Evolutionary conservation across 202 grass and related monocot species (phyloP).

Genomic region (Eragrostis tef): DNA sequence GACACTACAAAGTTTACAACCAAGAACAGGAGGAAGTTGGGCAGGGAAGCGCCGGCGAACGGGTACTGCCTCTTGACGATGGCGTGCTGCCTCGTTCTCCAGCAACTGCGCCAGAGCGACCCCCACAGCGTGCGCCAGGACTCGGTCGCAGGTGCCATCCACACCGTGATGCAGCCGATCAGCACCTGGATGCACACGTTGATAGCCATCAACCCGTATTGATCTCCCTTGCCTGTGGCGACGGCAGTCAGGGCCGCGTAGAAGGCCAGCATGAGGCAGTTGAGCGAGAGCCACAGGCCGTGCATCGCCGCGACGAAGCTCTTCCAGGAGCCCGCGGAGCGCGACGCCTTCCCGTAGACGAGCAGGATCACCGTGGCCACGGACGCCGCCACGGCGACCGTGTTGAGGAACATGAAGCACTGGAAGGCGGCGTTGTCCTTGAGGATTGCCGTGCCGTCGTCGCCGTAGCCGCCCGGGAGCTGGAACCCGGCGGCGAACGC

Average conservation of each 20-base stretch:
- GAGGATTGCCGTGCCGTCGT: neutral
- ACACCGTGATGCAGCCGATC: fast-evolving
- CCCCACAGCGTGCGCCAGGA: neutral
- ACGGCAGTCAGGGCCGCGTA: neutral
- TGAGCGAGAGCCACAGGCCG: neutral
- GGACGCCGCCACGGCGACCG: neutral
- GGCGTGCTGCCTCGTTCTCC: too few species aligned
- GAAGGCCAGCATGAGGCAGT: neutral
- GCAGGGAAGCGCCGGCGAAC: neutral
- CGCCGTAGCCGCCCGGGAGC: neutral
- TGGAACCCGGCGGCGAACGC: constrained; percentile 17
- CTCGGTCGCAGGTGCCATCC: neutral
- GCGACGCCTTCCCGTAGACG: neutral
- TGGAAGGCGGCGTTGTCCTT: neutral
- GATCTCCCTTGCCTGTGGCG: too few species aligned
- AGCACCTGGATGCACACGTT: neutral
- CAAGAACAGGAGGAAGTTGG: neutral
- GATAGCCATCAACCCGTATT: neutral
- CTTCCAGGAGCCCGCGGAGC: neutral
- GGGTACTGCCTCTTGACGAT: constrained; percentile 4
- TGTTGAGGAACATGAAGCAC: neutral
- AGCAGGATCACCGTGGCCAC: neutral
- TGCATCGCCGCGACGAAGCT: neutral
- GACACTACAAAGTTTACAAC: neutral
- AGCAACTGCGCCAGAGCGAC: neutral